Conservation (phyloP, 768 basidiomycete genomes). For the Naganishia onofrii region DNA sequence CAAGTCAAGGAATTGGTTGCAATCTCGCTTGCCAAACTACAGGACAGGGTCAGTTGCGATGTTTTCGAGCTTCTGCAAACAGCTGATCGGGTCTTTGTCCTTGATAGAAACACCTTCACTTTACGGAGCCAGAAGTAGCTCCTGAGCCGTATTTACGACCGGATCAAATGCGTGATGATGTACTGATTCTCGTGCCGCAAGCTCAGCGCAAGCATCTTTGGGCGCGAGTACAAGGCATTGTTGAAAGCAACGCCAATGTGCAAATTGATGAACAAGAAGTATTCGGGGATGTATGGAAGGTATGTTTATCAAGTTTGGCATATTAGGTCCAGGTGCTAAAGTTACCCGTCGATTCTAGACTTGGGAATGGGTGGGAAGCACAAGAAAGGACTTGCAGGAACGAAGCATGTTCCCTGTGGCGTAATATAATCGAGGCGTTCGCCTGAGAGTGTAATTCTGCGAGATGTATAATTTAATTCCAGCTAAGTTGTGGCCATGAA, state of each 20-base stretch:
- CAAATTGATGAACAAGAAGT: slow-evolving; percentile 45
- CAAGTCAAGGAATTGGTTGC: slow-evolving; percentile 49
- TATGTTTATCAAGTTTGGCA: background rate
- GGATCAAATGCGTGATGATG: slow-evolving; percentile 49
- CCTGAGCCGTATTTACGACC: slow-evolving; percentile 48
- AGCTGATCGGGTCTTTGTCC: background rate
- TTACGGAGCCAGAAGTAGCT: slow-evolving; percentile 46
- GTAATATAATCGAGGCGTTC: background rate
- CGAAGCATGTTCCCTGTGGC: slow-evolving; percentile 21
- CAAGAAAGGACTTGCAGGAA: slow-evolving; percentile 31
- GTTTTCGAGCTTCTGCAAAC: background rate
- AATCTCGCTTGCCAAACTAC: slow-evolving; percentile 45
- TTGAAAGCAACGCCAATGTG: slow-evolving; percentile 50
- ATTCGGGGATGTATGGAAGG: slow-evolving; percentile 46
- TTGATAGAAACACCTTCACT: slow-evolving; percentile 48
- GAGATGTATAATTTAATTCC: background rate
- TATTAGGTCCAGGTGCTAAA: background rate
- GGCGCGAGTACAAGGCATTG: slow-evolving; percentile 39
- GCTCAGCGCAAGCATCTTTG: slow-evolving; percentile 41
- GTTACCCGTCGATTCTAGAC: slow-evolving; percentile 24
- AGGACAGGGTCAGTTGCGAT: slow-evolving; percentile 44
- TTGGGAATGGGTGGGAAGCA: slow-evolving; percentile 49
- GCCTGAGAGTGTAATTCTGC: background rate
- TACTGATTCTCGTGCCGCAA: slow-evolving; percentile 43
- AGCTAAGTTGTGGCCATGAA: background rate